Evolutionary conservation across 768 basidiomycete species (phyloP), one percentile per base, ranked within the genome.

Genomic region (Trametes meyenii): DNA sequence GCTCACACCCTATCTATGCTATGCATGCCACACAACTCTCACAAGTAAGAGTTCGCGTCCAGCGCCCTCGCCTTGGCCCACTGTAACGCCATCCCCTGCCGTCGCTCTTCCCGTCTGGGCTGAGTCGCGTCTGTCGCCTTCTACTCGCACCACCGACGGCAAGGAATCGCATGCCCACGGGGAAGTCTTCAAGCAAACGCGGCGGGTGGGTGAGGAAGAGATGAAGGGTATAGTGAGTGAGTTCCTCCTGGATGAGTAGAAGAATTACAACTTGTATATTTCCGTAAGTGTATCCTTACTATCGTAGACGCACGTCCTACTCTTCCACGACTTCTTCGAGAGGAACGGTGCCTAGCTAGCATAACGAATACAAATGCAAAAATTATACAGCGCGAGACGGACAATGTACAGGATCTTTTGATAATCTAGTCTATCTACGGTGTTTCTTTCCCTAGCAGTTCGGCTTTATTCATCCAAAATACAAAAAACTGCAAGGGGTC

Each of bases 11-110:
- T 64, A 70, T n/a, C 74, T 89, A 24, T 89, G 87, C 67, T 89
- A 89, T 67, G 78, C 83, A 19, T 89, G 87, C 66, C 81, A 83
- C 58, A 84, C 85, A 2, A 83, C 79, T 7, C 71, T 87, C 19
- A 87, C 83, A 0, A 86, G 87, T 69, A 78, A 78, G 57, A 81
- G 82, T 62, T 82, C 78, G 64, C 80, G 84, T 6, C 74, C 76
- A 1, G 68, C 71, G 7, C 73, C 69, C 24, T 58, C 66, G 29
- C 66, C 56, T 7, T 60, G 48, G 53, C 49, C 58, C 2, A 11
- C 50, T 29, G 48, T 44, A 2, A 46, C 38, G 12, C n/a, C 39
- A 2, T 3, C 51, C 3, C 44, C 64, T n/a, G 46, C 26, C 1
- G 52, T 63, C 12, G 19, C 64, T 26, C 64, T 70, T 16, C 71